phyloP scores from a whole-genome alignment of 202 grass and related monocot genomes.

The Setaria viridis region DNA sequence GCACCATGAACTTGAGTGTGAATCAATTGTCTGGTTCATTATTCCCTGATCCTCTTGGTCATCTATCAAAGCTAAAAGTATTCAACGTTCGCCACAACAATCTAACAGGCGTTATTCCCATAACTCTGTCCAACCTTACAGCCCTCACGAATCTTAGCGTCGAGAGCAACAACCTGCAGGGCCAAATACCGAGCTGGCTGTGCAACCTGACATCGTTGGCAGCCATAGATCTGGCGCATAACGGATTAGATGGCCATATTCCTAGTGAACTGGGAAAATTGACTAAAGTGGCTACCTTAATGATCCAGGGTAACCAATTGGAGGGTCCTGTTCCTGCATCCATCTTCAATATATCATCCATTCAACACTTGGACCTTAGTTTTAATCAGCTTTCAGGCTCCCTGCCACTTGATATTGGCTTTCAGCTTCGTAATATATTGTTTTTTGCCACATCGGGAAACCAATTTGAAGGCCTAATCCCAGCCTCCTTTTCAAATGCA shows the following conservation, averaged over 20 bases:
- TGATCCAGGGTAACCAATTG: neutral
- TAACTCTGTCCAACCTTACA: constrained; percentile 14
- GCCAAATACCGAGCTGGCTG: constrained; percentile 19
- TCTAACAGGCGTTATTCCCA: constrained; percentile 8
- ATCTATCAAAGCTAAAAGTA: constrained; percentile 1
- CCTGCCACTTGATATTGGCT: constrained; percentile 13
- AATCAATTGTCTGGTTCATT: constrained; percentile 25
- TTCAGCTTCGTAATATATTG: constrained; percentile 14
- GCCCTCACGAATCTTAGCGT: neutral
- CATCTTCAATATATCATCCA: constrained; percentile 39
- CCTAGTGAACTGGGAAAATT: constrained; percentile 4
- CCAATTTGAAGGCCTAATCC: constrained; percentile 23
- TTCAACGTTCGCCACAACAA: constrained; percentile 5
- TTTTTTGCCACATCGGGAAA: neutral
- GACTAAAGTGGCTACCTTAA: neutral
- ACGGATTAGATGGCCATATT: constrained; percentile 23
- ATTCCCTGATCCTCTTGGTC: constrained; percentile 5
- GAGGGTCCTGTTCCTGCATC: constrained; percentile 28
- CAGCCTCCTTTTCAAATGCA: constrained; percentile 23
- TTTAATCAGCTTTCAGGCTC: constrained; percentile 21
- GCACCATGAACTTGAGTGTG: neutral
- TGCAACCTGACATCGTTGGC: constrained; percentile 37
- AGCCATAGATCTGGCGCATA: neutral
- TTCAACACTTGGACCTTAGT: neutral
- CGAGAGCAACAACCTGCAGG: neutral